phyloP scores from a whole-genome alignment of 768 basidiomycete species.

The Trametes meyenii region DNA sequence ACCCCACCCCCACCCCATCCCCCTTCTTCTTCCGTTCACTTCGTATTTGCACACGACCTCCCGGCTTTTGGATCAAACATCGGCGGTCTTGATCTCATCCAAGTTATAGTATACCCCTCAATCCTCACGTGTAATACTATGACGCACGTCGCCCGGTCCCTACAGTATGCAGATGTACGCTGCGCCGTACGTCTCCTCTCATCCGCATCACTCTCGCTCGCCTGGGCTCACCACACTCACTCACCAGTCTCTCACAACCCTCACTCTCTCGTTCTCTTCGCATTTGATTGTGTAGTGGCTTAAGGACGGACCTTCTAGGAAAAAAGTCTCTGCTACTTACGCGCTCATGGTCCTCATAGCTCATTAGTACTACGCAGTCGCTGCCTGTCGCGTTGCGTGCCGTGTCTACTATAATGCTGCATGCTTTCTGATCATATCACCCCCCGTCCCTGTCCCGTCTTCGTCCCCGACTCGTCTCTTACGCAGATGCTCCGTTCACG shows the following conservation, averaged over 20 bases:
- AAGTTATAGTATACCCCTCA: constrained; percentile 40
- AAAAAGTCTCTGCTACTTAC: constrained; percentile 16
- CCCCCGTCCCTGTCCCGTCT: background rate
- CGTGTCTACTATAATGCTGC: constrained; percentile 18
- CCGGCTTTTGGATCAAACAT: constrained; percentile 37
- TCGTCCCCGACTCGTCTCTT: no score
- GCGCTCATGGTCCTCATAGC: constrained; percentile 5
- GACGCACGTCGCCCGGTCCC: constrained; percentile 34
- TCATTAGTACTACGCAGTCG: constrained; percentile 7
- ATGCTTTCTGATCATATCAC: constrained; percentile 12
- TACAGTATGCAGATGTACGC: constrained; percentile 30
- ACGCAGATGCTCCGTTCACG: background rate
- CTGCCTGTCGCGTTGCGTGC: constrained; percentile 3
- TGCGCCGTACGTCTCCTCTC: constrained; percentile 27
- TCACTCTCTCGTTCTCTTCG: background rate
- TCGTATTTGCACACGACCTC: constrained; percentile 31
- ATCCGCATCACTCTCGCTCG: constrained; percentile 9
- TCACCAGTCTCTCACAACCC: constrained; percentile 6
- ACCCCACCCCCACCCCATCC: constrained; percentile 9
- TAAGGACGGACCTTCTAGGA: constrained; percentile 23
- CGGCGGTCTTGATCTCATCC: constrained; percentile 34
- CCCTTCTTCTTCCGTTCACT: constrained; percentile 19
- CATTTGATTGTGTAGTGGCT: constrained; percentile 13
- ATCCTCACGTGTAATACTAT: constrained; percentile 46
- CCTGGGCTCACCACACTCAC: background rate